Evolutionary conservation across 2,329 filamentous ascomycete genomes (phyloP).

Genomic region (Ceratocystis huliohia): DNA sequence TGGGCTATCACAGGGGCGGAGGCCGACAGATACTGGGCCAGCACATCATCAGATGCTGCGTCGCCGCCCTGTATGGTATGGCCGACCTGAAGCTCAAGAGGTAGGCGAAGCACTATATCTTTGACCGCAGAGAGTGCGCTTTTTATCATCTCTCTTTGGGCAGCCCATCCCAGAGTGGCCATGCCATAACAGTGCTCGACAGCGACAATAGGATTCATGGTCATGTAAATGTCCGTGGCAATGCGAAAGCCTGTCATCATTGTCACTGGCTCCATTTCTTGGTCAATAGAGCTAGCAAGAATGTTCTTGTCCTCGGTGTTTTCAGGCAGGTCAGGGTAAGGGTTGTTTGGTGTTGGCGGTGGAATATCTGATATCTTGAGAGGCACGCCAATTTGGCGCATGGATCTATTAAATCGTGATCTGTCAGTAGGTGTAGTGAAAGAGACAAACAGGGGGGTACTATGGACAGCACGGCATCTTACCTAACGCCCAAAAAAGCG

Average conservation of each 20-base stretch:
- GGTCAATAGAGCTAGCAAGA: constrained; percentile 54
- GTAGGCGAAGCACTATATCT: constrained; percentile 52
- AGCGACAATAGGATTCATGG: constrained; percentile 66
- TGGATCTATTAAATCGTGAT: constrained; percentile 40
- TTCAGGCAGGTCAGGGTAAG: constrained; percentile 64
- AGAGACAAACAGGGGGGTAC: not conserved
- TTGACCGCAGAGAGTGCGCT: constrained; percentile 61
- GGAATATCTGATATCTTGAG: constrained; percentile 62
- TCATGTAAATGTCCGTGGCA: constrained; percentile 64
- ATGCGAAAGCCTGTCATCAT: constrained; percentile 69
- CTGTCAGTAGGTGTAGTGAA: constrained; percentile 21
- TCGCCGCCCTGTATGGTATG: constrained; percentile 27
- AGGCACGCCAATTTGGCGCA: constrained; percentile 62
- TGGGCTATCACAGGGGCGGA: constrained; percentile 34
- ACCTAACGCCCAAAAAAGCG: constrained; percentile 60
- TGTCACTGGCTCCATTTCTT: constrained; percentile 55
- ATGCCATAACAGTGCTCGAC: constrained; percentile 74
- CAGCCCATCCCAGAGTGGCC: constrained; percentile 61
- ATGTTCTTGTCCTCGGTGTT: constrained; percentile 81
- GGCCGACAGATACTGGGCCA: constrained; percentile 28
- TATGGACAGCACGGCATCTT: constrained; percentile 23
- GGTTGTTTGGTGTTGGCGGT: constrained; percentile 60
- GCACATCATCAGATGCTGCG: constrained; percentile 23
- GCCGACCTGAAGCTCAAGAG: constrained; percentile 52
- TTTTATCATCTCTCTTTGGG: constrained; percentile 61